phyloP scores from a whole-genome alignment of 768 basidiomycete species.

The Amanita pallidorosea region DNA sequence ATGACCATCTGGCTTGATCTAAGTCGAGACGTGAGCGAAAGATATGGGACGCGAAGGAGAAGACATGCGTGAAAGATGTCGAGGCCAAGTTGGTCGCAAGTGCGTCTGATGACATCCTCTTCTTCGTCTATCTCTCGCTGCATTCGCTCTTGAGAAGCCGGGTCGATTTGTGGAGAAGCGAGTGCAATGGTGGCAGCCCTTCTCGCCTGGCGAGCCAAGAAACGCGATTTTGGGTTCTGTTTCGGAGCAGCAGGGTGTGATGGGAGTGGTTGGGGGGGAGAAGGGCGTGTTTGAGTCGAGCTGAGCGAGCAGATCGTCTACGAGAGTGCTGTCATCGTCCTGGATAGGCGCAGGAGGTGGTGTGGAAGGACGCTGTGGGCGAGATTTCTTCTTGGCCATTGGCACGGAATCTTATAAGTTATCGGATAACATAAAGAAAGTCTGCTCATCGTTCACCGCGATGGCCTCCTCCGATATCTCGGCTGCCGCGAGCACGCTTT shows the following conservation, averaged over 20 bases:
- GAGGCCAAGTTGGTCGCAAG: slow-evolving; percentile 45
- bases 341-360: slow-evolving; percentile 17
- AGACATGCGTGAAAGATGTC: neutral
- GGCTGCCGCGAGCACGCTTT: neutral
- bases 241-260: slow-evolving; percentile 27
- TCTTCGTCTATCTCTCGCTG: slow-evolving; percentile 61
- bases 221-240: slow-evolving; percentile 51
- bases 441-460: no score
- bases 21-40: slow-evolving; percentile 2
- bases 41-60: neutral
- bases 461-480: neutral
- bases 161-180: slow-evolving; percentile 38
- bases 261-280: slow-evolving; percentile 25
- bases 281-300: slow-evolving; percentile 47
- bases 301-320: slow-evolving; percentile 70
- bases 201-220: slow-evolving; percentile 65
- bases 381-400: slow-evolving; percentile 28
- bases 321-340: slow-evolving; percentile 43
- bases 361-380: slow-evolving; percentile 19
- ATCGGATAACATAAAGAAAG: neutral
- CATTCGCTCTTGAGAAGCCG: slow-evolving; percentile 46
- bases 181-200: slow-evolving; percentile 60
- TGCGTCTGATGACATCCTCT: slow-evolving; percentile 47
- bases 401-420: neutral
- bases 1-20: slow-evolving; percentile 94